Conservation (phyloP, 2,329 filamentous ascomycete genomes). For the Penicillium freii region DNA sequence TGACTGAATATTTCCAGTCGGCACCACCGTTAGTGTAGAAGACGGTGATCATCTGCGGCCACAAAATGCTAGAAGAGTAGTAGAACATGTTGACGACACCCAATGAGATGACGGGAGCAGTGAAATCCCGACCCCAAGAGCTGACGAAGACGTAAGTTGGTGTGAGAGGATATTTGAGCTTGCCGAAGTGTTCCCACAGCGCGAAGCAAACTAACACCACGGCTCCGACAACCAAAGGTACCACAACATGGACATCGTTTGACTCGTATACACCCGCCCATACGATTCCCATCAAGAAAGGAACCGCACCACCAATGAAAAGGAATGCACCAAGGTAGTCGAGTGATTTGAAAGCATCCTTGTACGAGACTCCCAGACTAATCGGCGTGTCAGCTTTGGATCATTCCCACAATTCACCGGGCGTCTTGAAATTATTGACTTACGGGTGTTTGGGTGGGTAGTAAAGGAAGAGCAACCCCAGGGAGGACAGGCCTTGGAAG, state of each 20-base stretch:
- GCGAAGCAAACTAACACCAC: conserved; percentile 37
- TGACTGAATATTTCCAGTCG: conserved; percentile 35
- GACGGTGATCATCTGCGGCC: conserved; percentile 49
- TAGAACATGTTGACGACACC: conserved; percentile 55
- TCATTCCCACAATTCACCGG: too few species aligned
- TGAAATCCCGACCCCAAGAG: conserved; percentile 49
- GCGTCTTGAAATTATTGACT: too few species aligned
- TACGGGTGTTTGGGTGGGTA: conserved; percentile 42
- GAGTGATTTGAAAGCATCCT: conserved; percentile 37
- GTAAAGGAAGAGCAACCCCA: conserved; percentile 45
- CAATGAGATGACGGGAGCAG: conserved; percentile 46
- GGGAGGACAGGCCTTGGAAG: conserved; percentile 45
- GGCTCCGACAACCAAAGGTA: conserved; percentile 38
- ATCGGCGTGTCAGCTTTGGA: too few species aligned
- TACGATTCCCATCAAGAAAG: conserved; percentile 43
- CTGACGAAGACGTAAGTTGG: conserved; percentile 49
- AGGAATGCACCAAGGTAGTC: conserved; percentile 42
- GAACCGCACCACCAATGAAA: conserved; percentile 38
- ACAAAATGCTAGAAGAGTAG: conserved; percentile 49
- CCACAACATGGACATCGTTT: conserved; percentile 40
- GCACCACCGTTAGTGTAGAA: conserved; percentile 43
- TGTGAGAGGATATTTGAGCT: conserved; percentile 43
- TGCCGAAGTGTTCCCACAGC: conserved; percentile 42
- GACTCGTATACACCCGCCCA: conserved; percentile 40
- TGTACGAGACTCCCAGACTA: conserved; percentile 25